Base-by-base conservation (phyloP, 2,329 filamentous ascomycete genomes). In the Sporothrix brunneoviolacea region DNA sequence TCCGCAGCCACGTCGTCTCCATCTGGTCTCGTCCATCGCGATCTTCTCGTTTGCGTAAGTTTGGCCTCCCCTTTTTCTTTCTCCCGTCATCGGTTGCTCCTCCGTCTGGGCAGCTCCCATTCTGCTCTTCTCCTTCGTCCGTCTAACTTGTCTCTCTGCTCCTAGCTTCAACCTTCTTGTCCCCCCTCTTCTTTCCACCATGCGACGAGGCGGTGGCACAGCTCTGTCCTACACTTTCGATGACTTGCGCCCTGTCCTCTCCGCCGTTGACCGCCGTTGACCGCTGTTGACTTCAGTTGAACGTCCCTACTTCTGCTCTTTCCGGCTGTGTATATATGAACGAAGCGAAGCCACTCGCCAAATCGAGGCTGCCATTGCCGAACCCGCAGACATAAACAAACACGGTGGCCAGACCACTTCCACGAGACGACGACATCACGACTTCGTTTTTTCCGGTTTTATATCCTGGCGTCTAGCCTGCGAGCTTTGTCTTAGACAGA, bases 171-270 rank as follows among this genome's bases (percentile, higher is more conserved):
- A 16, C n/a, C 8, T 18, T 36, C 33, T 8, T n/a, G 19, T 27
- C 10, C 22, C 22, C 13, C n/a, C 32, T 8, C 24, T 27, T 8
- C 24, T 28, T n/a, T 45, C 38, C 46, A 54, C 43, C 46, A 54
- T 54, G 53, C 48, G 43, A 49, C 53, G 21, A 42, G 46, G 38
- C 50, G 24, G 36, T 30, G 21, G 18, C 27, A 12, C 42, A n/a
- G 42, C 48, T 45, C 38, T 44, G 24, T 33, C 46, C 39, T 42
- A 5, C 33, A 19, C 30, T 19, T 47, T 54, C 50, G 49, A 52
- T 54, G 42, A 52, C 50, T 37, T 30, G 12, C 24, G 21, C 44
- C 16, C 16, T 38, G 43, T 46, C 22, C 33, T 37, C 24, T 36
- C 19, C 35, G 35, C 12, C 44, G 35, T 39, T 47, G 44, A 47